Percentiles rank a stretch among this genome's conserved stretches.
These are phyloP conservation scores for Debaryomycetaceae sp. DNA, from an alignment of 1,139 yeast genomes.

Conservation along the genomic window DNA sequence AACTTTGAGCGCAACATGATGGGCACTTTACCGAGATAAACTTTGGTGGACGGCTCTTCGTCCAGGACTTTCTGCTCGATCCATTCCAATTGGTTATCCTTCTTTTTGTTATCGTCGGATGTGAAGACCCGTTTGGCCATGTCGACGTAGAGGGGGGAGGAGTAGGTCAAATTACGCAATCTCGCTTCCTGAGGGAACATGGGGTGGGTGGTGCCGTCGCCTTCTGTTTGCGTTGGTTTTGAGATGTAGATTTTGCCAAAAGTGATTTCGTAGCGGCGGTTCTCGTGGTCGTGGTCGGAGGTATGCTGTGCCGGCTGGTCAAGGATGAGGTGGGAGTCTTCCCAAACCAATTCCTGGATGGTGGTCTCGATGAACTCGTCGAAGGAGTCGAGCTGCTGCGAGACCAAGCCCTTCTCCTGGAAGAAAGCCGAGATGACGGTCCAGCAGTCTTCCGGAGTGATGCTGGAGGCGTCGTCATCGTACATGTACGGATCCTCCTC, in stretches of 20 bases:
- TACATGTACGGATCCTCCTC: slow-evolving; percentile 51
- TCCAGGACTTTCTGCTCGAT: slow-evolving; percentile 40
- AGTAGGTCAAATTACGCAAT: slow-evolving; percentile 87
- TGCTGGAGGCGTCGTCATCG: slow-evolving; percentile 52
- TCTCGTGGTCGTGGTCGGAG: slow-evolving; percentile 78
- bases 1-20: slow-evolving; percentile 95
- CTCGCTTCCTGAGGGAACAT: slow-evolving; percentile 98
- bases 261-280: slow-evolving; percentile 86
- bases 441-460: slow-evolving; percentile 99
- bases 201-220: slow-evolving; percentile 98
- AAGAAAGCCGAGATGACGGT: slow-evolving; percentile 93
- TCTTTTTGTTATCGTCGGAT: slow-evolving; percentile 50
- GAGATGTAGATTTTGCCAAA: slow-evolving; percentile 96
- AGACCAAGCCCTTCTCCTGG: slow-evolving; percentile 92
- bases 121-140: slow-evolving; percentile 85
- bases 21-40: slow-evolving; percentile 93
- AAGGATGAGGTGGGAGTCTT: slow-evolving; percentile 84
- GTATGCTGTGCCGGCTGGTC: slow-evolving; percentile 99
- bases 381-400: slow-evolving; percentile 96
- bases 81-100: slow-evolving; percentile 66
- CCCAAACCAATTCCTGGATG: slow-evolving; percentile 93
- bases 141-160: slow-evolving; percentile 92
- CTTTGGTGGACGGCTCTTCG: slow-evolving; percentile 58
- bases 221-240: slow-evolving; percentile 97
- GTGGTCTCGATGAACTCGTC: slow-evolving; percentile 96